Percentiles rank a stretch among this genome's conserved stretches.
Evolutionary conservation across 2,329 filamentous ascomycete genomes (phyloP).

Genomic region (Fusarium annulatum): DNA sequence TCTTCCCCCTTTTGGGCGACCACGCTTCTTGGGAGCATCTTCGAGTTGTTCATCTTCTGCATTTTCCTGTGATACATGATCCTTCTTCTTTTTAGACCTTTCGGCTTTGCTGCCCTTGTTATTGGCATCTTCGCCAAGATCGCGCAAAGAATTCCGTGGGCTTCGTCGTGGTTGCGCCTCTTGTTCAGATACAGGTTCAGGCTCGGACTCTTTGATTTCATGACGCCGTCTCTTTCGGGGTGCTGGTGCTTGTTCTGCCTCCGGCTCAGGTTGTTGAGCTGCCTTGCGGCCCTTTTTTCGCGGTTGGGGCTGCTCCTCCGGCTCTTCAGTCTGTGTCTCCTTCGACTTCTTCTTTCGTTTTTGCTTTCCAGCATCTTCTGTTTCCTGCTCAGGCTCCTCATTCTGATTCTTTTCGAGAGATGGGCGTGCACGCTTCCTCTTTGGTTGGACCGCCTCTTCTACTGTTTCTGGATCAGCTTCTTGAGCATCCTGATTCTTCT

Average conservation of each 20-base stretch:
- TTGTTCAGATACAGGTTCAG: not conserved
- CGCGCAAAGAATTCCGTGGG: slow-evolving; percentile 33
- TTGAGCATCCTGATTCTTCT: slow-evolving; percentile 16
- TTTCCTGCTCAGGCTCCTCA: not conserved
- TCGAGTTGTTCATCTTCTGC: slow-evolving; percentile 16
- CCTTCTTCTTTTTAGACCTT: slow-evolving; percentile 26
- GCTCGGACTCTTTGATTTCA: not conserved
- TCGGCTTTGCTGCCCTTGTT: slow-evolving; percentile 30
- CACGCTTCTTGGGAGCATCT: slow-evolving; percentile 25
- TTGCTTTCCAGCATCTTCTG: slow-evolving; percentile 26
- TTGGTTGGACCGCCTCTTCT: slow-evolving; percentile 42
- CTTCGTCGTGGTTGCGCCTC: slow-evolving; percentile 26
- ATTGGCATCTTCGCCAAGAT: slow-evolving; percentile 19
- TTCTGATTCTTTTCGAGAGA: slow-evolving; percentile 39
- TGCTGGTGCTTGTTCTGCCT: slow-evolving; percentile 11
- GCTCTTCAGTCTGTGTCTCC: slow-evolving; percentile 8
- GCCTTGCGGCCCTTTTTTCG: slow-evolving; percentile 28
- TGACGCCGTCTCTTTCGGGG: slow-evolving; percentile 32
- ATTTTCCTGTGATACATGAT: slow-evolving; percentile 3
- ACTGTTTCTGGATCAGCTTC: slow-evolving; percentile 1
- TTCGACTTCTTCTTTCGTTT: slow-evolving; percentile 28
- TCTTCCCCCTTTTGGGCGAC: slow-evolving; percentile 19
- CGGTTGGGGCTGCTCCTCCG: slow-evolving; percentile 12
- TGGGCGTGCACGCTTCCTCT: slow-evolving; percentile 52
- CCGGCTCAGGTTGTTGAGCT: slow-evolving; percentile 12